Percentiles rank a stretch among this genome's conserved stretches.
Evolutionary conservation across 2,329 filamentous ascomycete genomes (phyloP).

Genomic region (Hirsutella minnesotensis): DNA sequence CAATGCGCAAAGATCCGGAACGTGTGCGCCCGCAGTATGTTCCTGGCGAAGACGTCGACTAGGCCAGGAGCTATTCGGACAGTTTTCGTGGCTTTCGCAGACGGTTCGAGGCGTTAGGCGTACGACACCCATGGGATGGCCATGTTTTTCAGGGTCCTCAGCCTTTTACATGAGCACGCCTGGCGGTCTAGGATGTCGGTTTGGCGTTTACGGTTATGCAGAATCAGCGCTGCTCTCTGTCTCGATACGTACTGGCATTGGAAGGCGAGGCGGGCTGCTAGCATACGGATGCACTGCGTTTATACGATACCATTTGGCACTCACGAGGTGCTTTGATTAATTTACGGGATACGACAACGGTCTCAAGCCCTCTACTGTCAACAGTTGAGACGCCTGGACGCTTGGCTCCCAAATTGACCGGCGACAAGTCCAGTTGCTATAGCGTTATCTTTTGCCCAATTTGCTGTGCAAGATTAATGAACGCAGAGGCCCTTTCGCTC

Average conservation of each 20-base stretch:
- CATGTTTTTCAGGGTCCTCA: neutral
- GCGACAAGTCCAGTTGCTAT: too few relatives aligned
- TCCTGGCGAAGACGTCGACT: slow-evolving; percentile 37
- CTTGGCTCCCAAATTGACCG: too few relatives aligned
- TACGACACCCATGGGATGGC: too few relatives aligned
- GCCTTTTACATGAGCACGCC: neutral
- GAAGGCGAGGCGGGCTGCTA: neutral
- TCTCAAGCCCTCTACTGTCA: too few relatives aligned
- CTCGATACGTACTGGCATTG: neutral
- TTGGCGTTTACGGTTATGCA: too few relatives aligned
- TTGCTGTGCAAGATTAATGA: slow-evolving; percentile 54
- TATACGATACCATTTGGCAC: slow-evolving; percentile 4
- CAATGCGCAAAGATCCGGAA: slow-evolving; percentile 85
- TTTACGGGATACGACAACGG: too few relatives aligned
- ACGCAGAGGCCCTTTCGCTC: slow-evolving; percentile 60
- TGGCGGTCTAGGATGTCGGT: too few relatives aligned
- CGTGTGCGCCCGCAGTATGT: slow-evolving; percentile 71
- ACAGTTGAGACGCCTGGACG: too few relatives aligned
- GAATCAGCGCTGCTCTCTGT: too few relatives aligned
- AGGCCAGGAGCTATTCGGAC: neutral
- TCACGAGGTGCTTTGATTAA: neutral
- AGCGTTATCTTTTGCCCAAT: slow-evolving; percentile 34
- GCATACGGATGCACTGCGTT: neutral
- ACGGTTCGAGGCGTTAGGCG: too few relatives aligned
- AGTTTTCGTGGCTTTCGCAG: neutral